phyloP scores from a whole-genome alignment of 2,329 filamentous ascomycete species.

The Hypoxylon sp. region DNA sequence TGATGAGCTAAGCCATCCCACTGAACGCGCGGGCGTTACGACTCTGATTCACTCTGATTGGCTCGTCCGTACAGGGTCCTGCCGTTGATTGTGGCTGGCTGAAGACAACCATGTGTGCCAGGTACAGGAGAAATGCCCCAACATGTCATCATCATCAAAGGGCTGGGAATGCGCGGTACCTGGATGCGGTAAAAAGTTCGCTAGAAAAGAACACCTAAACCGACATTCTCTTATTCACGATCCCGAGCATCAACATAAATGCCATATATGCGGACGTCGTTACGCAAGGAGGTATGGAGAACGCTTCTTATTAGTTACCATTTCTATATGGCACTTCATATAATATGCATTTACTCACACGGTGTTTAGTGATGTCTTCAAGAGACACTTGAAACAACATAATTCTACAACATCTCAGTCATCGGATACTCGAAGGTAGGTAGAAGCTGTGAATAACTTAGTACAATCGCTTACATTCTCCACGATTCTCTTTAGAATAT shows the following conservation, averaged over 20 bases:
- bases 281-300: slow-evolving; percentile 49
- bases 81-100: slow-evolving; percentile 1
- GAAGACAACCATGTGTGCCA: slow-evolving; percentile 5
- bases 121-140: slow-evolving; percentile 10
- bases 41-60: not conserved
- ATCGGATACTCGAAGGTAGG: slow-evolving; percentile 13
- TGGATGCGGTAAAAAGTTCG: slow-evolving; percentile 47
- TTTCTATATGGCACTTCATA: not conserved
- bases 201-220: slow-evolving; percentile 50
- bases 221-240: slow-evolving; percentile 50
- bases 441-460: not conserved
- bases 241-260: slow-evolving; percentile 47
- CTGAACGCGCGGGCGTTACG: not conserved
- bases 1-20: slow-evolving; percentile 3
- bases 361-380: slow-evolving; percentile 48
- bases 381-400: slow-evolving; percentile 49
- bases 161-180: slow-evolving; percentile 46
- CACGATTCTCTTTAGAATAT: slow-evolving; percentile 31
- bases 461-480: slow-evolving; percentile 13
- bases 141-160: slow-evolving; percentile 36
- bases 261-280: slow-evolving; percentile 47
- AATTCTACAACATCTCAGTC: slow-evolving; percentile 35
- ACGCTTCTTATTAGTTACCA: not conserved
- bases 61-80: not conserved
- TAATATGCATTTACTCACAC: slow-evolving; percentile 5